Percentiles rank a stretch among this genome's conserved stretches.
phyloP scores from a whole-genome alignment of 2,329 filamentous ascomycete genomes.

The Cladosporium phlei region DNA sequence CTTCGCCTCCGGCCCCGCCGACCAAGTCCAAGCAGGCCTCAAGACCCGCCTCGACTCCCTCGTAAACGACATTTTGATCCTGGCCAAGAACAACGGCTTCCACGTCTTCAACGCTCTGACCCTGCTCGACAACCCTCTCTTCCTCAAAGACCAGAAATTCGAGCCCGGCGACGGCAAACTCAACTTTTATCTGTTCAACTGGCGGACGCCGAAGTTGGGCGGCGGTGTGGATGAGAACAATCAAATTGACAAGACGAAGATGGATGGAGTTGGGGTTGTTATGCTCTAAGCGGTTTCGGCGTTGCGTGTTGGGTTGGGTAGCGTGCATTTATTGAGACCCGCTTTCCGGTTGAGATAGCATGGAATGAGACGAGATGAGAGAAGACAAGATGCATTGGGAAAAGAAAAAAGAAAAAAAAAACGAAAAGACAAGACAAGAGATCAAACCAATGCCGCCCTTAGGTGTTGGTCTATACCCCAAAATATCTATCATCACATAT shows the following conservation, averaged over 20 bases:
- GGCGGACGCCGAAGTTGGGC: constrained; percentile 76
- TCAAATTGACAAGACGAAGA: constrained; percentile 66
- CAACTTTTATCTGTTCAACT: constrained; percentile 98
- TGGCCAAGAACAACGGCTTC: constrained; percentile 78
- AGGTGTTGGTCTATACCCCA: no score
- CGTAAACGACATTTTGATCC: constrained; percentile 77
- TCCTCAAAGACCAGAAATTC: constrained; percentile 91
- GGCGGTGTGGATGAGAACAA: constrained; percentile 81
- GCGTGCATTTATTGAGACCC: no score
- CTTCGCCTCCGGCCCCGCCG: constrained; percentile 41
- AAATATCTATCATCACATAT: no score
- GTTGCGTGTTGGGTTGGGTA: no score
- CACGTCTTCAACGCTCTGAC: constrained; percentile 97
- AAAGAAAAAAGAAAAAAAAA: no score
- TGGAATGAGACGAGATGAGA: no score
- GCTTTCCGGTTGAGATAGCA: no score
- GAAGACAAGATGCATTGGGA: no score
- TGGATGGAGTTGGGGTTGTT: constrained; percentile 86
- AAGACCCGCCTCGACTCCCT: constrained; percentile 77
- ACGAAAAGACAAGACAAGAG: no score
- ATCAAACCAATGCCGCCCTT: no score
- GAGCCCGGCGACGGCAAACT: constrained; percentile 89
- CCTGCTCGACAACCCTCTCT: constrained; percentile 87
- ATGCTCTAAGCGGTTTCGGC: constrained; percentile 54
- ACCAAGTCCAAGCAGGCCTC: constrained; percentile 45